Evolutionary conservation across 78 protist genomes (phyloP).

Genomic region (Chrysochromulina parva): DNA sequence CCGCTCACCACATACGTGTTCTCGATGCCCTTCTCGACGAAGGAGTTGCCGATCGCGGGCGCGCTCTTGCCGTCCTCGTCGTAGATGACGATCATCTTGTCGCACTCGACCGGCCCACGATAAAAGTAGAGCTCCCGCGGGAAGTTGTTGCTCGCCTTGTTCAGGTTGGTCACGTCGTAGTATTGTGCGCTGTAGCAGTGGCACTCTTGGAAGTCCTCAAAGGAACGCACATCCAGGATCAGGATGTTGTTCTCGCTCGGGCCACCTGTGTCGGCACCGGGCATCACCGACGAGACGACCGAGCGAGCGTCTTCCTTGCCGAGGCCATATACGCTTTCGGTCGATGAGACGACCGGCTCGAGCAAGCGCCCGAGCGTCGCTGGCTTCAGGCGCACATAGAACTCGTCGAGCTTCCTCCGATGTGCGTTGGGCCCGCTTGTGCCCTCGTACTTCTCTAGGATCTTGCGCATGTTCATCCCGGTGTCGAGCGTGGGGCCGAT

Average conservation of each 20-base stretch:
- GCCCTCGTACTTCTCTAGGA: slow-evolving; percentile 1
- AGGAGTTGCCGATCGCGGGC: not conserved
- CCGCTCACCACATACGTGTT: not conserved
- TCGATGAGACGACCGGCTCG: not conserved
- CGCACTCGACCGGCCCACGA: not conserved
- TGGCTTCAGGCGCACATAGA: not conserved
- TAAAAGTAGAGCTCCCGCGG: not conserved
- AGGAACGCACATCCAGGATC: not conserved
- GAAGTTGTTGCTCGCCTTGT: not conserved
- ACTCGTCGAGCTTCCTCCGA: not conserved
- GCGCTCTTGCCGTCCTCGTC: not conserved
- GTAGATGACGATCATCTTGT: slow-evolving; percentile 7
- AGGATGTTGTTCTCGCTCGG: not conserved
- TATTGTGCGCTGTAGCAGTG: not conserved
- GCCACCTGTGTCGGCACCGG: not conserved
- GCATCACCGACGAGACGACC: not conserved
- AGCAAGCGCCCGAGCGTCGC: not conserved
- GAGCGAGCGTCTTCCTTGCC: not conserved
- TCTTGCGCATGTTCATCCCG: not conserved
- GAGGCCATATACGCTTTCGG: not conserved
- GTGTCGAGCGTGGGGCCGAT: not conserved
- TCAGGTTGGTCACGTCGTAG: not conserved
- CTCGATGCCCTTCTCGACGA: not conserved
- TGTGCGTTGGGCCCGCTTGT: not conserved
- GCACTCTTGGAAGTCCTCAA: not conserved